Base-by-base conservation (phyloP, 1,284 basidiomycete species). In the Hemileia vastatrix region DNA sequence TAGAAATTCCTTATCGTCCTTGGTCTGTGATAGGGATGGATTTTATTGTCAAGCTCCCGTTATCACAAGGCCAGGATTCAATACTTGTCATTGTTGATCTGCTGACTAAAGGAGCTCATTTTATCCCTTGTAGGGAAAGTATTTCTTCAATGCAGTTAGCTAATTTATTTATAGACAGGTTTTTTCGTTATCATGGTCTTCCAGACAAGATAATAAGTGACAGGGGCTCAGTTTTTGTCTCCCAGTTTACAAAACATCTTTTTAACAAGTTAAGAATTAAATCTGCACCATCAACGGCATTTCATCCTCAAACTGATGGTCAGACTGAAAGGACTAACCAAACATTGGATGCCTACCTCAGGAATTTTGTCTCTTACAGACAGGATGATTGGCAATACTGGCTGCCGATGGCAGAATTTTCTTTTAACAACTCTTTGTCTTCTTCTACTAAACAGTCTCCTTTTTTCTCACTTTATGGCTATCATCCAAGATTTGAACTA, bases 21-120 rank as follows among this genome's bases (percentile, higher is more conserved):
- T 83, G 77, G 72, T 68, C 70, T 27, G 70, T 72, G 0, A 72
- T 82, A 3, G 77, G 77, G 0, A 77, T 81, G 76, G 81, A 83
- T 64, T 74, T 79, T 53, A 80, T 83, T 31, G 72, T 73, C 3
- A 73, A 76, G 18, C 71, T 83, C 0, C 81, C 81, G 0, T 8
- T 9, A 3, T 77, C 75, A 0, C 64, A 70, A 2, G 76, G 76
- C 1, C 78, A 56, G 65, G 70, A 78, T 62, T 59, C 77, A 1
- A 77, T 82, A 2, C 57, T 79, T 0, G 78, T 81, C 0, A 71
- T 81, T 0, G 80, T 78, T 0, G 77, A 79, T 62, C 54, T 76
- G 0, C 69, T 80, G 27, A 79, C 79, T 6, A 81, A 82, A 64
- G 71, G 72, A 61, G 75, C 71, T 0, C 67, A 74, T 13, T 79